Evolutionary conservation across 345 rosid species (phyloP).

Genomic region (Microthlaspi erraticum): DNA sequence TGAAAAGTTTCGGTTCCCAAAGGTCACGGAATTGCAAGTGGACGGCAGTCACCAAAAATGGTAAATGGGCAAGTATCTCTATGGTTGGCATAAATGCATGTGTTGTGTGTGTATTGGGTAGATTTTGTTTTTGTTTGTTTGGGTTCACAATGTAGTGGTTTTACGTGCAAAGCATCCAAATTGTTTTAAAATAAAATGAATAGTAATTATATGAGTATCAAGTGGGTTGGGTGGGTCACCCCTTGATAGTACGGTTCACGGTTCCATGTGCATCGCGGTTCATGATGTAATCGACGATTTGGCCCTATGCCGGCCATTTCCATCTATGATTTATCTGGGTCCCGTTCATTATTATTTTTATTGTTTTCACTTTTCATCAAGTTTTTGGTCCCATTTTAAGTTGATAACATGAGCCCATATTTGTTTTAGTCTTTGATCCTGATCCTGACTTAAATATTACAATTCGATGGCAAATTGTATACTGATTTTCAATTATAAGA

Average conservation of each 20-base stretch:
- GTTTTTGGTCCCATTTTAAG: constrained; percentile 19
- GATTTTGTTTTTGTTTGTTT: not conserved
- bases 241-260: constrained; percentile 4
- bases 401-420: constrained; percentile 9
- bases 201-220: constrained; percentile 1
- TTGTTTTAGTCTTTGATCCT: not conserved
- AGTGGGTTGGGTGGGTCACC: constrained; percentile 2
- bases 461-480: not conserved
- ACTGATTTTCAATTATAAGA: not conserved
- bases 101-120: not conserved
- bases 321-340: too few species aligned
- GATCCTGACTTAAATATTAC: not conserved
- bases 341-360: not conserved
- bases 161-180: constrained; percentile 15
- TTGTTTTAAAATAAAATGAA: constrained; percentile 4
- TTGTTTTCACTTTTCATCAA: too few species aligned
- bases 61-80: constrained; percentile 3
- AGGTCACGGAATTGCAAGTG: constrained; percentile 14
- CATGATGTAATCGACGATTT: not conserved
- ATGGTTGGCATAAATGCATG: not conserved
- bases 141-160: not conserved
- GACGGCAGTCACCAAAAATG: constrained; percentile 19
- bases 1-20: not conserved
- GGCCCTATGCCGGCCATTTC: too few species aligned
- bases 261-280: constrained; percentile 25